Percentiles rank a stretch among this genome's conserved stretches.
phyloP scores from a whole-genome alignment of 2,329 filamentous ascomycete genomes.

The Neonectria ditissima region DNA sequence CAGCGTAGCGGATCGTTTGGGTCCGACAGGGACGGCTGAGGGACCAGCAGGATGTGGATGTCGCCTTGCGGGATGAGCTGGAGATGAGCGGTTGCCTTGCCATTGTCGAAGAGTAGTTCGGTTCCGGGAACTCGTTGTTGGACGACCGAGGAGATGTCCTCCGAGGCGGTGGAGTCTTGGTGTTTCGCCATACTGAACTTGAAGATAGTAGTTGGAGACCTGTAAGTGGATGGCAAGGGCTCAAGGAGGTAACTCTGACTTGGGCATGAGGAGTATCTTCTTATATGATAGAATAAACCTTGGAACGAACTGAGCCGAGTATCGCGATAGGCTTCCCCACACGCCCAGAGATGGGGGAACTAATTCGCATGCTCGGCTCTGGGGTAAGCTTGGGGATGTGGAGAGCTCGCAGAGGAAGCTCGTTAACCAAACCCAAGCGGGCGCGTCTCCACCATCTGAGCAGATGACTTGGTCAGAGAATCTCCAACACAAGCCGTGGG shows the following conservation, averaged over 20 bases:
- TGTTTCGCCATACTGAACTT: conserved; percentile 5
- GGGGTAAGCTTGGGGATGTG: conserved; percentile 17
- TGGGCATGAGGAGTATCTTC: conserved; percentile 3
- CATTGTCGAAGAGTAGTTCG: conserved; percentile 19
- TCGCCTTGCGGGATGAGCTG: conserved; percentile 16
- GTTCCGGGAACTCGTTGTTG: conserved; percentile 15
- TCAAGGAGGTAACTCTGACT: not conserved
- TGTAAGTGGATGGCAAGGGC: not conserved
- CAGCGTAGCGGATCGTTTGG: conserved; percentile 23
- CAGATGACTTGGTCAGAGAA: not conserved
- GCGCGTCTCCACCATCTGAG: not conserved
- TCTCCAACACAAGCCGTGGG: not conserved
- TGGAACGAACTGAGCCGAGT: not conserved
- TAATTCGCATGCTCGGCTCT: not conserved
- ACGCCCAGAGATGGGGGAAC: not conserved
- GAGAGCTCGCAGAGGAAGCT: conserved; percentile 6
- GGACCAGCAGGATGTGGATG: conserved; percentile 17
- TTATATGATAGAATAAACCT: conserved; percentile 6
- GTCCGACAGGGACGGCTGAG: conserved; percentile 15
- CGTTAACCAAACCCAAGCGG: not conserved
- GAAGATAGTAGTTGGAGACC: not conserved
- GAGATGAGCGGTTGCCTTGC: not conserved
- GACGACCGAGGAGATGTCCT: conserved; percentile 11
- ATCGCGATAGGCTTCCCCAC: conserved; percentile 7
- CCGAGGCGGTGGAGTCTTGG: not conserved